Evolutionary conservation across 2,329 filamentous ascomycete genomes (phyloP).

Genomic region (Aspergillus thermomutatus): DNA sequence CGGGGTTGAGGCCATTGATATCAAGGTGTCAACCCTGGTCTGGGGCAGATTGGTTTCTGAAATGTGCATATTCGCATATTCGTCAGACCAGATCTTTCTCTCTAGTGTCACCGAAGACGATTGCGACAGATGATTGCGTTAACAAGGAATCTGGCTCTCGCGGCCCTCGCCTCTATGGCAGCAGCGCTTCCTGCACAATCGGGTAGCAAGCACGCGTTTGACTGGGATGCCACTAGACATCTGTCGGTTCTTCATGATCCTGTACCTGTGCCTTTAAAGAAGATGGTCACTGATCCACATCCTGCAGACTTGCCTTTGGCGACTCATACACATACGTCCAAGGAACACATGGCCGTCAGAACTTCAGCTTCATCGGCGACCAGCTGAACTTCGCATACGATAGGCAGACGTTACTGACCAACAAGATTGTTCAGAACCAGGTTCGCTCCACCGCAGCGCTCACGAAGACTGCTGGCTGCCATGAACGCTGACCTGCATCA

Average conservation of each 20-base stretch:
- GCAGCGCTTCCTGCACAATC: not conserved
- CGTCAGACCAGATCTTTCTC: not conserved
- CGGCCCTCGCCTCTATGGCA: slow-evolving; percentile 1
- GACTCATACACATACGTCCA: slow-evolving; percentile 48
- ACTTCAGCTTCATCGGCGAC: slow-evolving; percentile 56
- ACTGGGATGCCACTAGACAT: slow-evolving; percentile 14
- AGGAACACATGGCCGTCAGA: slow-evolving; percentile 49
- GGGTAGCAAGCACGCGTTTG: slow-evolving; percentile 1
- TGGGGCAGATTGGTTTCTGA: not conserved
- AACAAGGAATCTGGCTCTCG: not conserved
- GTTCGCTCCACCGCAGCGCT: slow-evolving; percentile 8
- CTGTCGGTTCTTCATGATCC: slow-evolving; percentile 10
- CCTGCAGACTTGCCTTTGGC: slow-evolving; percentile 26
- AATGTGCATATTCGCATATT: not conserved
- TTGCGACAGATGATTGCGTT: not conserved
- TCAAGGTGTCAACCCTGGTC: not conserved
- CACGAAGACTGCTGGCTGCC: not conserved
- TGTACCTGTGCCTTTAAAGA: not conserved
- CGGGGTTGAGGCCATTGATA: not conserved
- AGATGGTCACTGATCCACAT: slow-evolving; percentile 3
- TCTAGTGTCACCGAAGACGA: not conserved
- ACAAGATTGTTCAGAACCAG: slow-evolving; percentile 52
- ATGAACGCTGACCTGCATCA: not conserved
- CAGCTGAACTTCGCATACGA: slow-evolving; percentile 47
- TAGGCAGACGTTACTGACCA: slow-evolving; percentile 41